Conservation (phyloP, 2,329 filamentous ascomycete genomes). For the Colletotrichum noveboracense region DNA sequence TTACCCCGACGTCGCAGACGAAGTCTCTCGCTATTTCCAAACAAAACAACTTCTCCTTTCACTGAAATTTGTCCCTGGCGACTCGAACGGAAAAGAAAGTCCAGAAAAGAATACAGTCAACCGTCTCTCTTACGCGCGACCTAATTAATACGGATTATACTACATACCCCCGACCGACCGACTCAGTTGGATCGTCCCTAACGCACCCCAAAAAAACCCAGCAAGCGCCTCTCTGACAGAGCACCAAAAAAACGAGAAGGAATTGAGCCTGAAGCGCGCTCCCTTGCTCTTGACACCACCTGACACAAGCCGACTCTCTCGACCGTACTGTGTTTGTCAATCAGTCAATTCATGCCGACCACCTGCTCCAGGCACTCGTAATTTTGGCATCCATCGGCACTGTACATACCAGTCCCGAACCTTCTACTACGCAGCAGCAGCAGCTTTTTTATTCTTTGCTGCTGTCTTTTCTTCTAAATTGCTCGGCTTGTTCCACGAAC, state of each 20-base stretch:
- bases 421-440: neutral
- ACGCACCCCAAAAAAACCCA: neutral
- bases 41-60: neutral
- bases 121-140: neutral
- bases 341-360: constrained; percentile 10
- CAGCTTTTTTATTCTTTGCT: neutral
- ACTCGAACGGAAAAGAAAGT: neutral
- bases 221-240: neutral
- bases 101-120: neutral
- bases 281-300: constrained; percentile 13
- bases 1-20: constrained; percentile 14
- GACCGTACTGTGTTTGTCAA: constrained; percentile 11
- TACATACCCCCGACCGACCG: neutral
- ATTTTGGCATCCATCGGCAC: constrained; percentile 5
- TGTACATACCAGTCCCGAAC: constrained; percentile 8
- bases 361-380: constrained; percentile 5
- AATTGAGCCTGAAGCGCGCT: neutral
- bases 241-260: neutral
- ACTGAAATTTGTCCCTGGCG: neutral
- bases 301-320: constrained; percentile 14
- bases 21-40: constrained; percentile 14
- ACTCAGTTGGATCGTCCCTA: neutral
- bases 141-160: constrained; percentile 12
- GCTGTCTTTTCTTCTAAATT: neutral
- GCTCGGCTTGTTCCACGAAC: constrained; percentile 1